A percentile compares a stretch with the other conserved stretches of the same genome.
Conservation (phyloP, 139 green algal genomes). For the Medakamo hakoo region DNA sequence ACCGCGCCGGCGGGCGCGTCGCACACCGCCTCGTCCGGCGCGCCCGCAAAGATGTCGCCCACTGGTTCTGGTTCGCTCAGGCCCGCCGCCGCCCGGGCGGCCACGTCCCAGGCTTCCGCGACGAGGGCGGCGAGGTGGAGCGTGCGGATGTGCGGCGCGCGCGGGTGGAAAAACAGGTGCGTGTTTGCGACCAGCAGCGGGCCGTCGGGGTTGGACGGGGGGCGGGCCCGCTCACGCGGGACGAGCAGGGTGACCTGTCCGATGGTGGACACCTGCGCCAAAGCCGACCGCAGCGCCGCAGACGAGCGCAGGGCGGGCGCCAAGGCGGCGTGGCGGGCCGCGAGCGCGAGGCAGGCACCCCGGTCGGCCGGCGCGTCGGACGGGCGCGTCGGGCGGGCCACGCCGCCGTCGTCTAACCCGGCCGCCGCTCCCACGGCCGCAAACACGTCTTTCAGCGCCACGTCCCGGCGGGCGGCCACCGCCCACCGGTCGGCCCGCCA, state of each 20-base stretch:
- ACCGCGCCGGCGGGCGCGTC: no score
- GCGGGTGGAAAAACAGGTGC: constrained; percentile 85
- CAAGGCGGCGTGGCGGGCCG: constrained; percentile 20
- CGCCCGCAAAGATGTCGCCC: neutral
- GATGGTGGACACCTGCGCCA: constrained; percentile 64
- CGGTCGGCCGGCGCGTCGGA: constrained; percentile 11
- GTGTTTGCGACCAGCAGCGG: constrained; percentile 62
- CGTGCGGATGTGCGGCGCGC: constrained; percentile 70
- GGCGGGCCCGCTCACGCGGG: constrained; percentile 3
- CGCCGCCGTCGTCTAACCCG: neutral
- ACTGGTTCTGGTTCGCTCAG: constrained; percentile 3
- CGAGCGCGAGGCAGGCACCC: neutral
- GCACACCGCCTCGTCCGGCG: no score
- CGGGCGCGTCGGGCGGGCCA: no score
- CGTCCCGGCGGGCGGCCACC: constrained; percentile 18
- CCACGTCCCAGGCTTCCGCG: constrained; percentile 28
- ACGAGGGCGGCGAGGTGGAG: constrained; percentile 62
- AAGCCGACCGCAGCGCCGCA: constrained; percentile 32
- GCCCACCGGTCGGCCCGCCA: constrained; percentile 20
- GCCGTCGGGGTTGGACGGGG: constrained; percentile 6
- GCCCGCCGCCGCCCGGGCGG: constrained; percentile 6
- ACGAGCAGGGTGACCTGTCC: constrained; percentile 48
- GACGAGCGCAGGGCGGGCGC: constrained; percentile 43
- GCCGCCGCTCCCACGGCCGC: neutral
- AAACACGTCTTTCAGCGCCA: constrained; percentile 33